Evolutionary conservation across 2,329 filamentous ascomycete genomes (phyloP), one percentile per base, ranked within the genome.

Genomic region (Davidsoniella neocaledoniae): DNA sequence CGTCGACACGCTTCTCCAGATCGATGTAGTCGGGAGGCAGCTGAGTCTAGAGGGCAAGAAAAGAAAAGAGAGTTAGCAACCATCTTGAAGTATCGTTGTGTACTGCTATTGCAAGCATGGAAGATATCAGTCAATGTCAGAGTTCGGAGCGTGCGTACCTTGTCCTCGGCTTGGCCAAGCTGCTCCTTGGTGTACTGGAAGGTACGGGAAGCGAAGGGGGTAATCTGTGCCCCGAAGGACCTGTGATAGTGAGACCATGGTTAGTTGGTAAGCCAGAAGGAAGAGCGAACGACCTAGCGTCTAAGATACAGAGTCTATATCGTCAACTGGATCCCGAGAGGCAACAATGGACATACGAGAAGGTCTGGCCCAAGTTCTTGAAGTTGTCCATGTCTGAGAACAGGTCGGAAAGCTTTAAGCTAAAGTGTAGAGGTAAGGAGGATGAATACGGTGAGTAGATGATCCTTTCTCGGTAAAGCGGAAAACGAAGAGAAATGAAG

Each of bases 151-250:
- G 38, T 54, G 50, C 59, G 50, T 56, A 87, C 85, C 81, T 91
- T 95, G 66, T 96, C 91, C 57, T 94, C 88, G 55, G 79, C 86
- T 68, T 93, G 86, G 47, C 91, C 91, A 55, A 96, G 77, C 70
- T 95, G 88, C 69, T 98, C 91, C 73, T 94, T 95, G 64, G 94
- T 86, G 72, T 90, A 93, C 71, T 98, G 91, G 66, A 94, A 86
- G 51, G 87, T 95, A 62, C 90, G 83, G 61, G 86, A 83, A 56
- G 88, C 87, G 64, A 94, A 94, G 36, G 91, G 91, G 57, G 86
- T 87, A 67, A 96, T 85, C 58, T 81, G 81, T 56, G 84, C 82
- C 62, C 87, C 88, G 61, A 78, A 64, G 62, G 70, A 72, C 62
- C 71, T 72, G 59, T 39, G 25, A 14, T 36, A 8, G 41, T 43